These are phyloP conservation scores for Quercus alba DNA, from an alignment of 306 rosid genomes.

Conservation along the genomic window DNA sequence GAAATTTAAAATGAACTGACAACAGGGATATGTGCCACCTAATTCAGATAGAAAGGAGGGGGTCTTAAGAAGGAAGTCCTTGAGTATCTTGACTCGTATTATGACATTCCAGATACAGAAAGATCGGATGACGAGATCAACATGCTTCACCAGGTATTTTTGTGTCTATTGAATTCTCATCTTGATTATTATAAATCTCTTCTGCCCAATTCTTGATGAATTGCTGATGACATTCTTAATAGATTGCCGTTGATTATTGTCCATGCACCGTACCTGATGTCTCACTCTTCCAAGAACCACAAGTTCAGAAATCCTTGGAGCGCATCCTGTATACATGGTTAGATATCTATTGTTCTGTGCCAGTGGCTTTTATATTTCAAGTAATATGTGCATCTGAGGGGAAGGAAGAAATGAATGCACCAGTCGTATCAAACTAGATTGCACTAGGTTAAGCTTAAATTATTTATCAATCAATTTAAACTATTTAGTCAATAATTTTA, in stretches of 20 bases:
- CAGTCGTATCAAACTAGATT: not conserved
- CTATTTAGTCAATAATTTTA: constrained; percentile 2
- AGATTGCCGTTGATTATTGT: constrained; percentile 82
- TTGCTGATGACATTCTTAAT: constrained; percentile 6
- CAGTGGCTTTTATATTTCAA: not conserved
- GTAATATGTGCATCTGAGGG: not conserved
- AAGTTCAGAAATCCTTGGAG: constrained; percentile 92
- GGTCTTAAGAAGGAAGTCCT: constrained; percentile 85
- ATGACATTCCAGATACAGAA: constrained; percentile 79
- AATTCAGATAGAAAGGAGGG: constrained; percentile 99
- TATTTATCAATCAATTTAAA: constrained; percentile 5
- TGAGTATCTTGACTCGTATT: constrained; percentile 85
- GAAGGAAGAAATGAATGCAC: not conserved
- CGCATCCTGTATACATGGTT: constrained; percentile 89
- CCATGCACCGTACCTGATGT: constrained; percentile 97
- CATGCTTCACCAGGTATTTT: constrained; percentile 91
- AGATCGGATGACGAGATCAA: constrained; percentile 93
- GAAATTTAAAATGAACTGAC: constrained; percentile 75
- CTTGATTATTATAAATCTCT: constrained; percentile 12
- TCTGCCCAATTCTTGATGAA: constrained; percentile 20
- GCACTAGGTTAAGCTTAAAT: not conserved
- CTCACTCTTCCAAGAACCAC: constrained; percentile 71
- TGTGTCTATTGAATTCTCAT: constrained; percentile 5
- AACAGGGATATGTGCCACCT: constrained; percentile 99
- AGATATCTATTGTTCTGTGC: constrained; percentile 17